Evolutionary conservation across 2,329 filamentous ascomycete species (phyloP).

Genomic region (Rosellinia necatrix): DNA sequence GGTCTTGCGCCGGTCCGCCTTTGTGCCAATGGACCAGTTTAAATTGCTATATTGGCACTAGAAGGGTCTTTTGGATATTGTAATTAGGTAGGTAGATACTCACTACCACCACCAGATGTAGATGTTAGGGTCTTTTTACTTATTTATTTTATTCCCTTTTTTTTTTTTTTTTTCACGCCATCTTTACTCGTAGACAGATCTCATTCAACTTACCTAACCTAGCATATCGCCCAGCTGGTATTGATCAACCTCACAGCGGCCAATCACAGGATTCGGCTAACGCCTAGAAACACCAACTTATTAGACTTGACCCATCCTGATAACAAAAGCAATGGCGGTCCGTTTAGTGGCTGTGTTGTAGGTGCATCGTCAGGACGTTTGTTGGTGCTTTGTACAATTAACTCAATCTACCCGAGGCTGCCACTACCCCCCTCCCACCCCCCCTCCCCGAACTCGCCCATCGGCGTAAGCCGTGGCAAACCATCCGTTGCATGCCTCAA

Average conservation of each 20-base stretch:
- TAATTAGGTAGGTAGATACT: no score
- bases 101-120: no score
- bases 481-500: not conserved
- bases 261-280: slow-evolving; percentile 2
- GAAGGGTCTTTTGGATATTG: slow-evolving; percentile 6
- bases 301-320: no score
- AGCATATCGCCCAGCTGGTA: slow-evolving; percentile 1
- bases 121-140: not conserved
- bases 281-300: not conserved
- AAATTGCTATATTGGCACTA: no score
- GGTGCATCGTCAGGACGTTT: no score
- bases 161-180: not conserved
- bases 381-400: no score
- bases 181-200: no score
- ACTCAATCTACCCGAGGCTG: no score
- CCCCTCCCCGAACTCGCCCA: slow-evolving; percentile 11
- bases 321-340: not conserved
- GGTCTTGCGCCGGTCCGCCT: slow-evolving; percentile 1
- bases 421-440: no score
- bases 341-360: not conserved
- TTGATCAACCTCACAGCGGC: slow-evolving; percentile 4
- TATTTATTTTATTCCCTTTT: not conserved
- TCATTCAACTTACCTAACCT: no score
- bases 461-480: slow-evolving; percentile 14
- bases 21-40: no score